Base-by-base conservation (phyloP, 495 filamentous ascomycete genomes). In the Podospora australis region DNA sequence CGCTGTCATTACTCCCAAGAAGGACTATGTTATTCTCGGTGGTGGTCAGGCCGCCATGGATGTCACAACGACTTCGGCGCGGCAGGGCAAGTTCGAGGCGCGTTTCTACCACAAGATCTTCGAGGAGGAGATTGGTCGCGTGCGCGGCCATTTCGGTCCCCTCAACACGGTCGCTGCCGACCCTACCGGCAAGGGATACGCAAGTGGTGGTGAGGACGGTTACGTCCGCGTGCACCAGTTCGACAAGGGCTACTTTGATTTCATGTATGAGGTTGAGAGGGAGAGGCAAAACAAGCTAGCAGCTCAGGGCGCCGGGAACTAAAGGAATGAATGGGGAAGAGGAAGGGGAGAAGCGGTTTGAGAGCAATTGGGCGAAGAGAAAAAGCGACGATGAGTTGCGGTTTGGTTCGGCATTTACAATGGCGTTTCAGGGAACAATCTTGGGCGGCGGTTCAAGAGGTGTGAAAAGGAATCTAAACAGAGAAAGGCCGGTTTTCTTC, bases 61-160 rank as follows among this genome's bases (percentile, higher is more conserved):
- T 68, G 92, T 98, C 66, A 98, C 92, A n/a, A 94, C 87, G 14
- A 98, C 92, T 32, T 83, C 83, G 22, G 81, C 87, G 9, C 79
- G 92, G 40, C 92, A 97, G 70, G 92, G 92, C 68, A 96, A 96
- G 70, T 98, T 98, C 76, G 92, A 98, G 68, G 94, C 92, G 20
- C 80, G 92, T 43, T 96, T 98, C 78, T 98, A 95, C 77, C 92
- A 98, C 80, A 95, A 91, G 75, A 81, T 98, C 59, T 96, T 98
- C 67, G 89, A 95, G 70, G 91, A 96, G 65, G 92, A 98, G 77
- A 94, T 96, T 65, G 94, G 92, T 53, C 81, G 92, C 68, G 92
- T 98, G 54, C 77, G 88, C 57, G 92, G 92, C 39, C 92, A 98
- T 70, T 98, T 98, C 71, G 92, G 92, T 66, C 91, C 90, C 43